Evolutionary conservation across 2,329 filamentous ascomycete genomes (phyloP), one percentile per base, ranked within the genome.

Genomic region (Paecilomyces sp.): DNA sequence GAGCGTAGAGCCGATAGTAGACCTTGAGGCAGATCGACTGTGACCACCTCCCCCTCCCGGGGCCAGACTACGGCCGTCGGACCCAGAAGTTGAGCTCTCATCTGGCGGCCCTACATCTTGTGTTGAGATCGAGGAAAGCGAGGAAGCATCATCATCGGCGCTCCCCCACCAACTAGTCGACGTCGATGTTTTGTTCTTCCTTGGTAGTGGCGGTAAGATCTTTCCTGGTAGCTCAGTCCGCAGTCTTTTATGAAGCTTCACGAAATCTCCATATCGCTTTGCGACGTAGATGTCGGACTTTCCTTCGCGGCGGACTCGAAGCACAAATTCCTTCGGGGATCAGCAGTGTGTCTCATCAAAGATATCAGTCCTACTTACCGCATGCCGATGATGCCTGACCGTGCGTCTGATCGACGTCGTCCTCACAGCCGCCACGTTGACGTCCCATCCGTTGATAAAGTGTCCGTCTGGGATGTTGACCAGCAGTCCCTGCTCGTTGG

Each of bases 361-460:
- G 51, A 25, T 24, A 13, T 12, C 22, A 11, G 31, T 25, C 6
- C 11, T 25, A 79, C 87, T 76, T 78, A 91, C 90, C 57, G 94
- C 91, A 80, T 97, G 93, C 67, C 92, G 90, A 73, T 97, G 94
- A 69, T 94, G 87, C 60, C 93, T 83, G 30, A 97, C 86, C 61
- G 91, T 96, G 69, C 92, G 86, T 81, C 93, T 96, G 57, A 92
- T 82, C 7, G 86, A 88, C 1, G 85, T 89, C 28, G 91, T 87
- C 63, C 92, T 85, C 56, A 97, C 94, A 50, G 88, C 92, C 11
- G 93, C 91, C 56, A 99, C 88, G 72, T 99, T 99, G 65, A 97
- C 87, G 73, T 97, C 94, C 94, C 94, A 97, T 31, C 92, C 91
- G 72, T 99, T 93, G 69, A 97, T 90, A 63, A 88, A 89, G 74